Evolutionary conservation across 495 filamentous ascomycete genomes (phyloP).

Genomic region (Talaromyces nanjingensis): DNA sequence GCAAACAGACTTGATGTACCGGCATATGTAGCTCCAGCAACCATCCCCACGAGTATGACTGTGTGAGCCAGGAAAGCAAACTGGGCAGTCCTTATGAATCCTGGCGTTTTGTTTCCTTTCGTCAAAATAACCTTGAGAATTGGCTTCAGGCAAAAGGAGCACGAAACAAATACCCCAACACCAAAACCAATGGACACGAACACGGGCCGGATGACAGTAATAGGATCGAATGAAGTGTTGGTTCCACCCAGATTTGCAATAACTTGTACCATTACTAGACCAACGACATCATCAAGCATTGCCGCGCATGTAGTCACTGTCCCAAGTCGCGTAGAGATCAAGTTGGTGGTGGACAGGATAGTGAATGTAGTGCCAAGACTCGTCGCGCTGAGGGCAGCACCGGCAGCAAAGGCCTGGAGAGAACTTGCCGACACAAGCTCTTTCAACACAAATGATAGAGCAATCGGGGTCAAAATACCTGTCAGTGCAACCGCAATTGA

Average conservation of each 20-base stretch:
- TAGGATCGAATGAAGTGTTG: slow-evolving; percentile 24
- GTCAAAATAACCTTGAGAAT: slow-evolving; percentile 15
- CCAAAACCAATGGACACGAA: slow-evolving; percentile 52
- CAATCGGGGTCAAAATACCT: slow-evolving; percentile 60
- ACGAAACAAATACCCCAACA: slow-evolving; percentile 36
- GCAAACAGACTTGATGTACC: slow-evolving; percentile 66
- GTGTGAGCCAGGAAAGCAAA: slow-evolving; percentile 36
- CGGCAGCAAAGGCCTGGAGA: slow-evolving; percentile 65
- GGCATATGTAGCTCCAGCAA: slow-evolving; percentile 53
- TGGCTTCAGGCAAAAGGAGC: slow-evolving; percentile 37
- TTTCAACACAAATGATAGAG: slow-evolving; percentile 55
- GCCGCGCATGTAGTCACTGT: slow-evolving; percentile 64
- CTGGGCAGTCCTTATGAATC: slow-evolving; percentile 14
- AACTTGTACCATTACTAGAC: slow-evolving; percentile 72
- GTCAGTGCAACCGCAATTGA: slow-evolving; percentile 55
- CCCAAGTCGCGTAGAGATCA: slow-evolving; percentile 57
- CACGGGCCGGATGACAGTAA: slow-evolving; percentile 51
- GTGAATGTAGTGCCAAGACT: slow-evolving; percentile 75
- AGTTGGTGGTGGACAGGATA: slow-evolving; percentile 51
- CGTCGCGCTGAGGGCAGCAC: slow-evolving; percentile 70
- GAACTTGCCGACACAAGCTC: slow-evolving; percentile 32
- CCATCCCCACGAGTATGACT: slow-evolving; percentile 41
- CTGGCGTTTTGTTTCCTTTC: slow-evolving; percentile 9
- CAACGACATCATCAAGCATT: slow-evolving; percentile 79
- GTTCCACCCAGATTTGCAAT: slow-evolving; percentile 42